Evolutionary conservation across 1,284 basidiomycete genomes (phyloP).

Genomic region (Marasmius fiardii): DNA sequence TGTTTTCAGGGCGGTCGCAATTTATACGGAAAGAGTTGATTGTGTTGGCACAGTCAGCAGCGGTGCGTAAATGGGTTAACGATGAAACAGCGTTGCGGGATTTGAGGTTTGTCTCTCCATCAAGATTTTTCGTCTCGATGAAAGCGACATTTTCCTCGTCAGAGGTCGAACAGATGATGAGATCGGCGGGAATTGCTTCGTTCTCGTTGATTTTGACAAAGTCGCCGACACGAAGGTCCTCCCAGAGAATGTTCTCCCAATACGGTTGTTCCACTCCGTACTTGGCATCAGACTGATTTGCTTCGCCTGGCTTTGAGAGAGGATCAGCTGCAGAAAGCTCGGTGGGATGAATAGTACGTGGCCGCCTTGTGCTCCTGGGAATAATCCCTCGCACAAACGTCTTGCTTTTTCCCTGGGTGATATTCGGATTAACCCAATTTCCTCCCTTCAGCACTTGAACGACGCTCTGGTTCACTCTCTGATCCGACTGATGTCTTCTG

Average conservation of each 20-base stretch:
- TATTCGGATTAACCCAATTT: slow-evolving; percentile 72
- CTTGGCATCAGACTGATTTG: slow-evolving; percentile 9
- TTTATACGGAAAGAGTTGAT: slow-evolving; percentile 69
- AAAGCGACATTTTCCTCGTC: slow-evolving; percentile 84
- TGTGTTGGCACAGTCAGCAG: slow-evolving; percentile 53
- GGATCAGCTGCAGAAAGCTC: background rate
- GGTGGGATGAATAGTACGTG: slow-evolving; percentile 12
- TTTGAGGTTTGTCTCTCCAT: slow-evolving; percentile 99
- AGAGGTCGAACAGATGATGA: slow-evolving; percentile 94
- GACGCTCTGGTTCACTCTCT: slow-evolving; percentile 76
- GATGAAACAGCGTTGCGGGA: slow-evolving; percentile 81
- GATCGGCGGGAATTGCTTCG: slow-evolving; percentile 90
- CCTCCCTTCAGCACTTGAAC: slow-evolving; percentile 69
- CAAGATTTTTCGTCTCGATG: slow-evolving; percentile 98
- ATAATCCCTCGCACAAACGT: slow-evolving; percentile 76
- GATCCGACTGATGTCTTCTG: slow-evolving; percentile 95
- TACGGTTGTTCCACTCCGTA: slow-evolving; percentile 34
- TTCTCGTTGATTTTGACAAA: slow-evolving; percentile 89
- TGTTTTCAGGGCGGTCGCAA: slow-evolving; percentile 85
- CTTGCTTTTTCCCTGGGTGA: slow-evolving; percentile 65
- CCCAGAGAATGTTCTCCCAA: slow-evolving; percentile 87
- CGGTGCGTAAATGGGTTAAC: slow-evolving; percentile 71
- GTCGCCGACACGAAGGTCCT: slow-evolving; percentile 93
- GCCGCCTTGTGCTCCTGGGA: slow-evolving; percentile 33
- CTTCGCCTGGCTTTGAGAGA: slow-evolving; percentile 12